Base-by-base conservation (phyloP, 2,329 filamentous ascomycete genomes). In the Hypomyces perniciosus region DNA sequence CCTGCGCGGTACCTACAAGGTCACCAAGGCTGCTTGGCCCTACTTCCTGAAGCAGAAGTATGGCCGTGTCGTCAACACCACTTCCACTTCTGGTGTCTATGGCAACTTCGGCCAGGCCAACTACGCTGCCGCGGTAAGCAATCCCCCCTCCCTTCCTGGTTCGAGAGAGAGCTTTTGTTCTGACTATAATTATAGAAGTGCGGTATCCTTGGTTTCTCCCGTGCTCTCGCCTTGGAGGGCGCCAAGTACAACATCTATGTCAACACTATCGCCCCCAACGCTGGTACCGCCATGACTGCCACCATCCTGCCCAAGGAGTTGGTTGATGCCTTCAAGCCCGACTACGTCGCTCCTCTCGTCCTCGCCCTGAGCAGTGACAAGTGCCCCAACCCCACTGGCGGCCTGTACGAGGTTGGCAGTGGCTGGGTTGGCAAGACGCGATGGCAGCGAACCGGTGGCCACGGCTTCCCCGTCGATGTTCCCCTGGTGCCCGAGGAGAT, bases 41-140 rank as follows among this genome's bases (percentile, higher is more conserved):
- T 88, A 95, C 72, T 88, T 99, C 78, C 79, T 97, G 47, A 96
- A 96, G 80, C 93, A 99, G 72, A 97, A 96, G 79, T 99, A 96
- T 65, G 93, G 93, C 59, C 90, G 93, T 63, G 84, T 99, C 55
- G 79, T 99, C 65, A 99, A 99, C 79, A 99, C 93, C 44, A 93
- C 93, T 38, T 95, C 90, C 34, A 97, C 93, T 44, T 95, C 88
- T 62, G 93, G 93, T 72, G 95, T 99, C 70, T 99, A 99, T 68
- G 93, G 93, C 61, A 99, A 96, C 80, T 99, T 99, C 68, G 93
- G 93, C 56, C 93, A 99, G 73, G 89, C 92, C 64, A 99, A 99
- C 79, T 99, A 99, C 71, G 81, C 93, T 56, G 89, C 92, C 53
- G 88, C 88, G 52, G 84, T 88, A 79, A 75, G 84, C 78, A 33